Percentiles rank a stretch among this genome's conserved stretches.
Conservation (phyloP, 1,139 yeast species). For the Suhomyces anneliseae region DNA sequence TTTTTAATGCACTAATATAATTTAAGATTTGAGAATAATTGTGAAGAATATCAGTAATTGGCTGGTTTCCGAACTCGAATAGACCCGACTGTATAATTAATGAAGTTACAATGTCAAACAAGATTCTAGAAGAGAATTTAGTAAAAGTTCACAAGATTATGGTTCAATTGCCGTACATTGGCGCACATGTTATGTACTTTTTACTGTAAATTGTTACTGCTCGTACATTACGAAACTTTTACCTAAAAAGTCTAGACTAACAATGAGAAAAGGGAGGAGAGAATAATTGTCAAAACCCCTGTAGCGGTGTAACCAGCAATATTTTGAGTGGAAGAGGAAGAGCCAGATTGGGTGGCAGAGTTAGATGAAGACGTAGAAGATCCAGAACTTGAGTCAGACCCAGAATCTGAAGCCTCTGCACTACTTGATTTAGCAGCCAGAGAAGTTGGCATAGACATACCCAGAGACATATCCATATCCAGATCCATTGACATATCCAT, state of each 20-base stretch:
- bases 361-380: conserved; percentile 14
- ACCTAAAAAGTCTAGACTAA: conserved; percentile 1
- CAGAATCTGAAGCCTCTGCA: neutral
- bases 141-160: too few species aligned
- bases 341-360: conserved; percentile 1
- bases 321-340: neutral
- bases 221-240: neutral
- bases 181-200: too few species aligned
- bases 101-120: too few species aligned
- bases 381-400: neutral
- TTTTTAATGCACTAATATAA: neutral
- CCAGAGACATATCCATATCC: neutral
- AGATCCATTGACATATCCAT: too few species aligned
- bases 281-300: conserved; percentile 1
- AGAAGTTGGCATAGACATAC: neutral
- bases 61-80: too few species aligned
- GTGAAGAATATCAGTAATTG: too few species aligned
- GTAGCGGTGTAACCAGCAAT: neutral
- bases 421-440: neutral
- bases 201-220: too few species aligned
- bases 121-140: too few species aligned
- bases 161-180: conserved; percentile 9
- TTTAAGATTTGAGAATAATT: too few species aligned
- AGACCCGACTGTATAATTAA: too few species aligned
- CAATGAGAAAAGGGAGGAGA: conserved; percentile 4